Evolutionary conservation across 441 rosid species (phyloP), one percentile per base, ranked within the genome.

Genomic region (Gossypium schwendimanii): DNA sequence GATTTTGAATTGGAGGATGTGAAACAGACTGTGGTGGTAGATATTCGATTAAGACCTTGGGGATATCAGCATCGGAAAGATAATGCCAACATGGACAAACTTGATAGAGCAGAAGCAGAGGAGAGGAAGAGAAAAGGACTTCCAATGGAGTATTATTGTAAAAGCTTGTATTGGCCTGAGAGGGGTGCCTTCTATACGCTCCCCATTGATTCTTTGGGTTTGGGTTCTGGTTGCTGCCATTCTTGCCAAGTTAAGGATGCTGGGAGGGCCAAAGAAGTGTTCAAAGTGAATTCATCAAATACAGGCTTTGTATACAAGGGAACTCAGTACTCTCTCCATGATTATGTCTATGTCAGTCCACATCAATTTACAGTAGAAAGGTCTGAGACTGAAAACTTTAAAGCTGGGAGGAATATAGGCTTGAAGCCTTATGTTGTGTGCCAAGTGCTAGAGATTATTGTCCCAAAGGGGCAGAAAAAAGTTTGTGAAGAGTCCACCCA

Each of bases 161-260:
- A 84, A 82, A 83, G 93, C 79, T 71, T 89, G 75, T 93, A 93
- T 60, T 84, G 85, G 72, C 94, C 96, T 17, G 91, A 93, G 77
- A 86, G 77, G 75, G 98, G 98, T 45, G 97, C 94, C 24, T 93
- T 93, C 86, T 84, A 87, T 58, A 75, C 86, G 71, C 88, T 93
- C 77, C 86, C 91, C 12, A 7, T 23, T 24, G 84, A 81, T 74
- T 77, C 76, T 63, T 70, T 93, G 71, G 96, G 93, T 23, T 77
- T 76, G 20, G 90, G 91, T 61, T 77, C 85, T 79, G 96, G 98
- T 20, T 17, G 65, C 57, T 93, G 98, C 77, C 53, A 50, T 69
- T 82, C 97, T 10, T 93, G 98, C 63, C 76, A 58, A 75, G 54
- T 63, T 41, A 87, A 76, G 73, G 83, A 87, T 59, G 77, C 77